Percentiles rank a stretch among this genome's conserved stretches.
Conservation (phyloP, 139 green algal species). For the Picochlorum sp. region DNA sequence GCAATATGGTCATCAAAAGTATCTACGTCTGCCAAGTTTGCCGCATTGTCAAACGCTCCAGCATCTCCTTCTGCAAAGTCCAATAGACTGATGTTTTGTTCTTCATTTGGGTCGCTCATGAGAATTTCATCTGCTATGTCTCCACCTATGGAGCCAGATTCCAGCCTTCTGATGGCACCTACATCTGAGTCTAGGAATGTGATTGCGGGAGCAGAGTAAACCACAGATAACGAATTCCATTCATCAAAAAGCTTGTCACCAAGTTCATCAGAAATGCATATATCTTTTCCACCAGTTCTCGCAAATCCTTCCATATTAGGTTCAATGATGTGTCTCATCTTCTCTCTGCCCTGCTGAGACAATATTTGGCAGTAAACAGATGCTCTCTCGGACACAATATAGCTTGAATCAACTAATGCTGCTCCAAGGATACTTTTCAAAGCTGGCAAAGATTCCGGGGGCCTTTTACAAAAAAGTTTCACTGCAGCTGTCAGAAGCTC, state of each 20-base stretch:
- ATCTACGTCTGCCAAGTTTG: background rate
- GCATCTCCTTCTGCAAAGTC: slow-evolving; percentile 3
- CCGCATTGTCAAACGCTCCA: background rate
- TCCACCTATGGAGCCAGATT: background rate
- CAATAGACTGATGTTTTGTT: slow-evolving; percentile 4
- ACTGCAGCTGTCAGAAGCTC: slow-evolving; percentile 66
- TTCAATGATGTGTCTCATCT: slow-evolving; percentile 41
- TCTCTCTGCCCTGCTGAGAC: background rate
- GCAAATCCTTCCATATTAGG: background rate
- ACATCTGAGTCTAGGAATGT: slow-evolving; percentile 32
- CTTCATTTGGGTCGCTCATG: background rate
- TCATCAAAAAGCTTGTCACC: slow-evolving; percentile 81
- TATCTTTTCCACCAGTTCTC: slow-evolving; percentile 29
- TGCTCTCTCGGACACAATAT: slow-evolving; percentile 81
- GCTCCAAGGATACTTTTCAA: slow-evolving; percentile 46
- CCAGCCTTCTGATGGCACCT: background rate
- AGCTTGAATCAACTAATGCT: slow-evolving; percentile 41
- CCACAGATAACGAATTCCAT: slow-evolving; percentile 83
- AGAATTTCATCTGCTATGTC: background rate
- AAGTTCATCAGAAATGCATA: slow-evolving; percentile 45
- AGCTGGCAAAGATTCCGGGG: slow-evolving; percentile 62
- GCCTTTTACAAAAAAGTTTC: slow-evolving; percentile 87
- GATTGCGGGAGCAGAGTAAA: slow-evolving; percentile 50
- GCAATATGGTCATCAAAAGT: background rate
- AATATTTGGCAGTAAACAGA: slow-evolving; percentile 73